Evolutionary conservation across 495 filamentous ascomycete species (phyloP).

Genomic region (Evansstolkia leycettana): DNA sequence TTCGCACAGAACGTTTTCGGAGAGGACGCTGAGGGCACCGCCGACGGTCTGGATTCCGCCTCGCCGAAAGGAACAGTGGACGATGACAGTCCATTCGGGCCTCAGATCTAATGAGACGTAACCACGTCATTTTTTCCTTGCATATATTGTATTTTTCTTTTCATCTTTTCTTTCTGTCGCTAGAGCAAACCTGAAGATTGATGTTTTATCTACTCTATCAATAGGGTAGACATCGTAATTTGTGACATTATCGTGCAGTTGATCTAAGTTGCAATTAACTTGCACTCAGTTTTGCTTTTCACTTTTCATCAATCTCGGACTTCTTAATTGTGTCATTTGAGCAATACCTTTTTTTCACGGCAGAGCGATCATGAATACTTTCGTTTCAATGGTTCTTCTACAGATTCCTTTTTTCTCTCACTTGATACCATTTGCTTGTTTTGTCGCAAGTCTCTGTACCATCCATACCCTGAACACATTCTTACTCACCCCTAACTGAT

Average conservation of each 20-base stretch:
- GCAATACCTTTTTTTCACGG: constrained; percentile 2
- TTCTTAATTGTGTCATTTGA: not conserved
- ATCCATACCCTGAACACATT: too few species aligned
- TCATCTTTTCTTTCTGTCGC: constrained; percentile 3
- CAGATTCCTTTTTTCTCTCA: not conserved
- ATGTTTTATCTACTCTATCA: too few species aligned
- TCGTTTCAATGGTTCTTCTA: not conserved
- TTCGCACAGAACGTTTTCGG: constrained; percentile 23
- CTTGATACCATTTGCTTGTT: constrained; percentile 10
- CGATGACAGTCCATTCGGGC: constrained; percentile 26
- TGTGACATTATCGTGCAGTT: constrained; percentile 5
- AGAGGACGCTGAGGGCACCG: constrained; percentile 30
- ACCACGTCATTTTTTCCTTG: not conserved
- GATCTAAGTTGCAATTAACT: not conserved
- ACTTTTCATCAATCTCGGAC: too few species aligned
- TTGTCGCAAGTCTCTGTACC: constrained; percentile 6
- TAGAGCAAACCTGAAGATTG: too few species aligned
- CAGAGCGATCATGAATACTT: constrained; percentile 8
- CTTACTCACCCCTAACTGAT: constrained; percentile 1
- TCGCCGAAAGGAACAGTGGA: constrained; percentile 17
- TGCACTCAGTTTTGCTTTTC: not conserved
- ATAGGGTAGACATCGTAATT: too few species aligned
- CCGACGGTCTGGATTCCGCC: constrained; percentile 26
- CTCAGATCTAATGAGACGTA: constrained; percentile 12
- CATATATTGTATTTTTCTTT: constrained; percentile 5